Percentiles rank a stretch among this genome's conserved stretches.
Evolutionary conservation across 768 basidiomycete genomes (phyloP).

Genomic region (Cystofilobasidium capitatum): DNA sequence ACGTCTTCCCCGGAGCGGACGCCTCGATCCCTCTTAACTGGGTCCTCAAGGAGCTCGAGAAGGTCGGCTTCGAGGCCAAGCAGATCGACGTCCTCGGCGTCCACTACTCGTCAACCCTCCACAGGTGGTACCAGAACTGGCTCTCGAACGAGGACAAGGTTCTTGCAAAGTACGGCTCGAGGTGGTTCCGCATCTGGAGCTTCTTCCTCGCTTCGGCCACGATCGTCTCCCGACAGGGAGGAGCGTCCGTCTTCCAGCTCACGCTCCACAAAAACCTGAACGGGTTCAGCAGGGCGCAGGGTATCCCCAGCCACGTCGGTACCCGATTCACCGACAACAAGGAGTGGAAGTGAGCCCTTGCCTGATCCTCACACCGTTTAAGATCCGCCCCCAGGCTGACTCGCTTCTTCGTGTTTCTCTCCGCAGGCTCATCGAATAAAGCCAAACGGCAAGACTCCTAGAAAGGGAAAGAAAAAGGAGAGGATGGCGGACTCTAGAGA

Average conservation of each 20-base stretch:
- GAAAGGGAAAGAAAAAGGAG: too few species aligned
- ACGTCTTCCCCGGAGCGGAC: constrained; percentile 97
- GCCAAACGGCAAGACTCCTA: too few species aligned
- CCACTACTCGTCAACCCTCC: constrained; percentile 77
- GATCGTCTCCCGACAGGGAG: constrained; percentile 69
- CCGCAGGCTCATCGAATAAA: constrained; percentile 1
- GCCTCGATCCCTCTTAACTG: constrained; percentile 91
- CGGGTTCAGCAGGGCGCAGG: constrained; percentile 81
- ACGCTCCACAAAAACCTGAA: constrained; percentile 98
- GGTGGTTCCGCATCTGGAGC: constrained; percentile 87
- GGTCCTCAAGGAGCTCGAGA: constrained; percentile 70
- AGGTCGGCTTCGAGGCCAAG: constrained; percentile 92
- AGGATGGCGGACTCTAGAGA: too few species aligned
- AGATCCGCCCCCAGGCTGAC: not conserved
- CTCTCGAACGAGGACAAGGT: constrained; percentile 83
- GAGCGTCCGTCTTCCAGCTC: constrained; percentile 89
- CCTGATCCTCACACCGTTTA: not conserved
- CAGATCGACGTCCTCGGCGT: constrained; percentile 93
- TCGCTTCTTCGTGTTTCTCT: not conserved
- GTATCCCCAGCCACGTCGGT: constrained; percentile 57
- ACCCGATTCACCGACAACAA: constrained; percentile 19
- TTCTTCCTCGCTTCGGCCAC: constrained; percentile 91
- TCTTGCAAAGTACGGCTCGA: constrained; percentile 1
- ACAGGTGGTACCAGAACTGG: constrained; percentile 84
- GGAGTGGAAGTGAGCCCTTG: constrained; percentile 19